Conservation (phyloP, 129 eudicot genomes). For the Arctium minus region DNA sequence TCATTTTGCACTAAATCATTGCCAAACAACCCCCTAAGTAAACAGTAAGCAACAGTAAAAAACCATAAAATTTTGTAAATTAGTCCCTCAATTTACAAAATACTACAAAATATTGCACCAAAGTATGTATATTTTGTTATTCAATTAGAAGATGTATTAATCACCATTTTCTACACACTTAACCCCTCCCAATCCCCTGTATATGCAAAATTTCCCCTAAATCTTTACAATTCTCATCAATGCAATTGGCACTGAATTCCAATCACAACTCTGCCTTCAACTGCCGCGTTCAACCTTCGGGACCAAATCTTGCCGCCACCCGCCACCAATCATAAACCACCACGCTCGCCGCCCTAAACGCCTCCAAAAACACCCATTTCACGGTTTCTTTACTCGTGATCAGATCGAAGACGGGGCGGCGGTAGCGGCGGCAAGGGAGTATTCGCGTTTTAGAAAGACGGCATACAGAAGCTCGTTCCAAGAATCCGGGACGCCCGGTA, state of each 20-base stretch:
- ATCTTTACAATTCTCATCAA: conserved; percentile 34
- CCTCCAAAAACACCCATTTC: neutral
- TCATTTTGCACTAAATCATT: no score
- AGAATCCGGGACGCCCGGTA: conserved; percentile 86
- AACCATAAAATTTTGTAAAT: conserved; percentile 11
- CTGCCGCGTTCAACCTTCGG: neutral
- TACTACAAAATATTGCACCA: conserved; percentile 18
- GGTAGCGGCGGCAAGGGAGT: conserved; percentile 1
- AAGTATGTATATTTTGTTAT: conserved; percentile 19
- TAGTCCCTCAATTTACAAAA: conserved; percentile 24
- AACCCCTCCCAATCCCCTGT: conserved; percentile 4
- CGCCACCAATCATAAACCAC: neutral
- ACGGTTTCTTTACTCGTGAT: neutral
- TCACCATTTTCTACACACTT: conserved; percentile 7
- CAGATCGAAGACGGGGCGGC: conserved; percentile 14
- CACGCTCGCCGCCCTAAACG: neutral
- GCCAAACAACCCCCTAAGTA: no score
- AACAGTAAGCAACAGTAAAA: no score
- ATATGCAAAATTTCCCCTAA: conserved; percentile 14
- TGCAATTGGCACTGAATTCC: conserved; percentile 26
- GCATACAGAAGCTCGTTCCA: conserved; percentile 85
- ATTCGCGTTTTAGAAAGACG: conserved; percentile 48
- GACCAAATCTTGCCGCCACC: neutral
- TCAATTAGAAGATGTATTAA: conserved; percentile 16
- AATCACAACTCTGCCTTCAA: conserved; percentile 15